Base-by-base conservation (phyloP, 345 rosid species). In the Nephelium lappaceum region DNA sequence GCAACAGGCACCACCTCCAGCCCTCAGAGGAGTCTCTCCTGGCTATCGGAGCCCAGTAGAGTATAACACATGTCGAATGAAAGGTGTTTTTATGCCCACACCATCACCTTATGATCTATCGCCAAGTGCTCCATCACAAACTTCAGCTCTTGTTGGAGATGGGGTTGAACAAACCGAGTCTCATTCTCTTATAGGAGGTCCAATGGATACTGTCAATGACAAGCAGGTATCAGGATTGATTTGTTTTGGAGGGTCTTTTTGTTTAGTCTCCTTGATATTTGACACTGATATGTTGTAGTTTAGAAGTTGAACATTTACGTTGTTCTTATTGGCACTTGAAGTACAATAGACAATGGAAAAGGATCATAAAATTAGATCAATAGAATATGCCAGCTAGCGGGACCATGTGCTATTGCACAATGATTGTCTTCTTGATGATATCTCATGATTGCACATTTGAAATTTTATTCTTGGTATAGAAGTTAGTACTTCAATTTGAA, bases 71-170 rank as follows among this genome's bases (percentile, higher is more conserved):
- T 81, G 89, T 80, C 90, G 81, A 67, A 83, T 88, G 91, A 94
- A 93, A 89, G 92, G 97, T 83, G 90, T 91, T 84, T 93, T 90
- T 80, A 66, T 85, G 80, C 97, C 97, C 38, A 83, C 79, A 70
- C 78, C 93, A 53, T 86, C 93, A 55, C 88, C 91, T 61, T 92
- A 87, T 84, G 96, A 92, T 86, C 67, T 86, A 57, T 82, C 89
- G 70, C 74, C 85, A 67, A 79, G 76, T 77, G 81, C 75, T 78
- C 88, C 51, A 24, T 57, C 88, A 71, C 96, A 89, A 79, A 85
- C 86, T 83, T 79, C 92, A 69, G 90, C 85, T 53, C 79, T 89
- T 80, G 81, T 86, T 74, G 90, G 89, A 74, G 91, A 87, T 83
- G 86, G 82, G 63, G 86, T 84, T 77, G 92, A 87, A 77, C 93